Evolutionary conservation across 2,329 filamentous ascomycete species (phyloP), one percentile per base, ranked within the genome.

Genomic region (Didymella keratinophila): DNA sequence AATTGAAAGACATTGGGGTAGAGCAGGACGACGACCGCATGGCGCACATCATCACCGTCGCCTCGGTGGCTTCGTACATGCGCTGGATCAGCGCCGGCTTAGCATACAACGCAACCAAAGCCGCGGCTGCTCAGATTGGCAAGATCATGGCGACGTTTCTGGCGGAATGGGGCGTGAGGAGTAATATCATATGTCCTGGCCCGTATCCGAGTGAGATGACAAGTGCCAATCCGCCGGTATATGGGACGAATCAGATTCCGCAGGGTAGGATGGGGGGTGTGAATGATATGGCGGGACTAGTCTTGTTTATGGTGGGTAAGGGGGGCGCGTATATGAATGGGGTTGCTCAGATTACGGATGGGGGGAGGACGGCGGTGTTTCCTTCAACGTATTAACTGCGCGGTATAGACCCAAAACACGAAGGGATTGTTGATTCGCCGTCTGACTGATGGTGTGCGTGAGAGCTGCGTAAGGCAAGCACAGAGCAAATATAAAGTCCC

Each of bases 281-380:
- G 10, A 79, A 82, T 39, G 83, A 86, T 60, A 75, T 85, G 30
- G 79, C 79, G 0, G 82, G 80, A 14, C 73, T 83, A 16, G 76
- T 83, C 2, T 56, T 84, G 36, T 86, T 83, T 59, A 71, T 86
- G 52, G 79, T 83, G 10, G 79, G 80, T 3, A 82, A 80, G 39
- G 80, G 79, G 6, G 83, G 82, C 1, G 78, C 77, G 12, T 87
- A 86, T 70, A 76, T 82, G 49, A 86, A 86, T 70, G 85, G 85
- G 0, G 79, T 75, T 53, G 76, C 83, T 16, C 78, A 82, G 50
- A 69, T 84, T 2, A 76, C 78, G 8, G 81, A 83, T 71, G 81
- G 81, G 1, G 81, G 81, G 6, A 71, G 79, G 52, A 52, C 74
- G 48, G 58, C 68, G 0, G 72, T 77, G 9, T 73, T 72, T 49